phyloP scores from a whole-genome alignment of 2,329 filamentous ascomycete genomes.

The Sclerotiophoma versabilis region DNA sequence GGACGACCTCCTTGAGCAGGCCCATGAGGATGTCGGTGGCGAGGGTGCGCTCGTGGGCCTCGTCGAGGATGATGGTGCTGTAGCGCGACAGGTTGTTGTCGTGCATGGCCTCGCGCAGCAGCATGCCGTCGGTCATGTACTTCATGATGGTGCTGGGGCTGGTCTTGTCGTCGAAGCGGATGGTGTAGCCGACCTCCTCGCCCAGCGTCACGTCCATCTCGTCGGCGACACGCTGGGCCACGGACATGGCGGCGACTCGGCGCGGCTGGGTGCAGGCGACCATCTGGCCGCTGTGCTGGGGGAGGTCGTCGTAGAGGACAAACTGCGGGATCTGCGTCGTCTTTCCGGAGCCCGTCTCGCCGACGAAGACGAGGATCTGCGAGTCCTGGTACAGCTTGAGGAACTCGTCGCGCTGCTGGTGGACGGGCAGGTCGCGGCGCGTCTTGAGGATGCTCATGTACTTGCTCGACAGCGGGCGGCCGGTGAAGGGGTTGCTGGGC shows the following conservation, averaged over 20 bases:
- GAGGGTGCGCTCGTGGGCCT: constrained; percentile 97
- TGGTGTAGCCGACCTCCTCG: constrained; percentile 94
- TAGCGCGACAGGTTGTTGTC: constrained; percentile 90
- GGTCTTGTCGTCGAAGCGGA: constrained; percentile 95
- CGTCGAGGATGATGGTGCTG: constrained; percentile 96
- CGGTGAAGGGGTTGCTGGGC: constrained; percentile 85
- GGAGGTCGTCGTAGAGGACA: constrained; percentile 94
- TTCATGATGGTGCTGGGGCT: constrained; percentile 91
- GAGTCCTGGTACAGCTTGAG: constrained; percentile 89
- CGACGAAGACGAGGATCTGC: constrained; percentile 97
- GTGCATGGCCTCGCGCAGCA: constrained; percentile 91
- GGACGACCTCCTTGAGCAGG: constrained; percentile 89
- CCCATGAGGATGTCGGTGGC: constrained; percentile 95
- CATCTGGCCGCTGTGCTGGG: constrained; percentile 84
- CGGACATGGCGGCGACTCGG: constrained; percentile 96
- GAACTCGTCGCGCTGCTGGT: constrained; percentile 93
- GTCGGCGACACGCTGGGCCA: constrained; percentile 94
- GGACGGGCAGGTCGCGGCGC: constrained; percentile 85
- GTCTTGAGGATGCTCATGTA: constrained; percentile 91
- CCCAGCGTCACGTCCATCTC: constrained; percentile 93
- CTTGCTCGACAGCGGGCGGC: constrained; percentile 74
- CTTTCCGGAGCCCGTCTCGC: constrained; percentile 99
- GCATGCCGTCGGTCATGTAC: constrained; percentile 99
- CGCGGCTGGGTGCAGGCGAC: constrained; percentile 97
- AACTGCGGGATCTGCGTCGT: constrained; percentile 99